Conservation (phyloP, 2,329 filamentous ascomycete species). For the Sclerotinia minor region DNA sequence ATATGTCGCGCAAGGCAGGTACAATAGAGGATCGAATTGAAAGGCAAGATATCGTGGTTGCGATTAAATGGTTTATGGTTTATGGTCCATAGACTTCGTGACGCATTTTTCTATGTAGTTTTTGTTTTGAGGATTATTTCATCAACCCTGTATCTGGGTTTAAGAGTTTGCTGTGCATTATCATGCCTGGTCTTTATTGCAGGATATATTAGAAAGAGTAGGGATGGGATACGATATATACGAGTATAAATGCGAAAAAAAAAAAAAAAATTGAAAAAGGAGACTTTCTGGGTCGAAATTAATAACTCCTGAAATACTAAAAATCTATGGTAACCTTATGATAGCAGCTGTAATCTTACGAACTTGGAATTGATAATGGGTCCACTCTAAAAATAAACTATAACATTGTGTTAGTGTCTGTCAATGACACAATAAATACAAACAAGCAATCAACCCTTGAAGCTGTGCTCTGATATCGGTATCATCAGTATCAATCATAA, state of each 20-base stretch:
- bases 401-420: neutral
- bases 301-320: neutral
- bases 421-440: neutral
- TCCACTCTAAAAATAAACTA: constrained; percentile 2
- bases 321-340: neutral
- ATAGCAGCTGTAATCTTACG: neutral
- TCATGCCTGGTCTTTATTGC: neutral
- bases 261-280: neutral
- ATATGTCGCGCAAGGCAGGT: neutral
- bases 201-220: neutral
- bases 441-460: neutral
- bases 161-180: neutral
- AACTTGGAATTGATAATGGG: neutral
- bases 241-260: neutral
- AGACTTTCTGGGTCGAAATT: neutral
- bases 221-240: neutral
- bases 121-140: neutral
- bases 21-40: neutral
- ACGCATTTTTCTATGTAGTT: neutral
- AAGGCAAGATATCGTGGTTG: constrained; percentile 5
- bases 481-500: neutral
- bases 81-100: neutral
- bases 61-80: constrained; percentile 2
- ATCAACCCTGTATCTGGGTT: constrained; percentile 1
- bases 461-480: too few species aligned